Evolutionary conservation across 306 rosid species (phyloP).

Genomic region (Trifolium pratense): DNA sequence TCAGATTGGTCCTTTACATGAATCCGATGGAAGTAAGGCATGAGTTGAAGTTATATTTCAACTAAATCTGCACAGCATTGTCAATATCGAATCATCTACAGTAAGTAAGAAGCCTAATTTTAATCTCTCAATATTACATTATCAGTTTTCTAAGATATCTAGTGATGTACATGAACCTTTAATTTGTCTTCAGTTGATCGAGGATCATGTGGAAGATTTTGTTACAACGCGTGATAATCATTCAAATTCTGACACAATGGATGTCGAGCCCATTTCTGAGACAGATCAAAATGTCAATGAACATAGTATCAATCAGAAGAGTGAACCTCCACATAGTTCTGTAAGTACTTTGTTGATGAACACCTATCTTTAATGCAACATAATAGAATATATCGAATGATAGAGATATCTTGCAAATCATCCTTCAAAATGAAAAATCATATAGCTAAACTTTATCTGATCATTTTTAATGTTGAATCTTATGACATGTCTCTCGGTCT

Average conservation of each 20-base stretch:
- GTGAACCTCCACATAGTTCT: too few relatives aligned
- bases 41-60: conserved; percentile 67
- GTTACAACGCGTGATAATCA: too few relatives aligned
- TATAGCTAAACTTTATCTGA: conserved; percentile 8
- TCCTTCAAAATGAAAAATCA: too few relatives aligned
- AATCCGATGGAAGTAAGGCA: conserved; percentile 48
- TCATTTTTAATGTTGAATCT: conserved; percentile 20
- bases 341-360: too few relatives aligned
- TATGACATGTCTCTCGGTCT: conserved; percentile 9
- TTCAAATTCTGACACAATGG: too few relatives aligned
- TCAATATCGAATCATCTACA: conserved; percentile 69
- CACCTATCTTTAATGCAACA: conserved; percentile 32
- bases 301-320: too few relatives aligned
- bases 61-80: conserved; percentile 71
- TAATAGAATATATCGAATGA: conserved; percentile 4
- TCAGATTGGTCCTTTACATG: conserved; percentile 80
- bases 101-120: conserved; percentile 54
- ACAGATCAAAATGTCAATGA: too few relatives aligned
- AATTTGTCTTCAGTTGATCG: too few relatives aligned
- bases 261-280: too few relatives aligned
- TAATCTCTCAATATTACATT: conserved; percentile 26
- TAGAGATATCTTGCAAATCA: conserved; percentile 12
- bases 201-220: too few relatives aligned
- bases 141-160: conserved; percentile 38
- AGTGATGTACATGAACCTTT: conserved; percentile 21